Percentiles rank a stretch among this genome's conserved stretches.
Evolutionary conservation across 2,329 filamentous ascomycete species (phyloP).

Genomic region (Cladosporium sp.): DNA sequence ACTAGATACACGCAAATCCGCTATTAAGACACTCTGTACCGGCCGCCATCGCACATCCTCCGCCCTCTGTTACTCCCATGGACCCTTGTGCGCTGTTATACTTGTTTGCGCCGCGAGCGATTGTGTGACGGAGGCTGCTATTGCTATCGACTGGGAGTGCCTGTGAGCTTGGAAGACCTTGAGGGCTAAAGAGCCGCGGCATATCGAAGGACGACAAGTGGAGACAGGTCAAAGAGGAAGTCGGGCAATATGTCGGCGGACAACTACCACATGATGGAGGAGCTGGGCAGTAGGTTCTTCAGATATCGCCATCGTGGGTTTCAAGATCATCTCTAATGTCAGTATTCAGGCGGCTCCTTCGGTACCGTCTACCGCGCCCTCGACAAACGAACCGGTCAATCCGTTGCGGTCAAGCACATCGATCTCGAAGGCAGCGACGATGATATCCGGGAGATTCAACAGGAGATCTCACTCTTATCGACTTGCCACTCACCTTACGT

Average conservation of each 20-base stretch:
- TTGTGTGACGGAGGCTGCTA: neutral
- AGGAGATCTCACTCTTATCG: conserved; percentile 91
- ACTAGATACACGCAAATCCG: neutral
- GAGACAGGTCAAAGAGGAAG: neutral
- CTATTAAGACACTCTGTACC: conserved; percentile 9
- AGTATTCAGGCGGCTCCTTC: conserved; percentile 77
- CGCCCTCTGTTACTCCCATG: neutral
- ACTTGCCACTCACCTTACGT: conserved; percentile 93
- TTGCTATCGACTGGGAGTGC: neutral
- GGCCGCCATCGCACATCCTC: neutral
- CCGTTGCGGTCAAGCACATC: conserved; percentile 97
- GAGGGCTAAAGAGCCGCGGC: neutral
- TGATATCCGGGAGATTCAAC: conserved; percentile 96
- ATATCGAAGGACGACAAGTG: neutral
- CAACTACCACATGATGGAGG: conserved; percentile 92
- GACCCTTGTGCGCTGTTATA: conserved; percentile 7
- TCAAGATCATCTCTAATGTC: neutral
- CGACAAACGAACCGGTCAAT: conserved; percentile 82
- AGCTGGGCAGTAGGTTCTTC: conserved; percentile 75
- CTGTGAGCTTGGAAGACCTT: neutral
- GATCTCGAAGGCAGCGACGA: conserved; percentile 98
- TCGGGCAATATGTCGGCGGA: conserved; percentile 57
- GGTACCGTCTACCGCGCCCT: conserved; percentile 96
- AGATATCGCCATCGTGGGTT: neutral
- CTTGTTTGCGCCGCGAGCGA: neutral